Percentiles rank a stretch among this genome's conserved stretches.
These are phyloP conservation scores for Malus domestica DNA, from an alignment of 306 rosid species.

Conservation along the genomic window ASM211411v1 NC_041799.1:10086001-10086500, in stretches of 20 bases:
- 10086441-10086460: neutral
- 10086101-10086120: neutral
- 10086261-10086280: slow-evolving; percentile 75
- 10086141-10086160: neutral
- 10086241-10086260: slow-evolving; percentile 80
- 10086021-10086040: slow-evolving; percentile 65
- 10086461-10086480: slow-evolving; percentile 55
- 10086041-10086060: slow-evolving; percentile 65
- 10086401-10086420: neutral
- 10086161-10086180: neutral
- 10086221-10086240: slow-evolving; percentile 84
- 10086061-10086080: slow-evolving; percentile 73
- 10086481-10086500: slow-evolving; percentile 97
- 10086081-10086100: slow-evolving; percentile 24
- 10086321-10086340: neutral
- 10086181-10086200: slow-evolving; percentile 70
- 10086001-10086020: slow-evolving; percentile 77
- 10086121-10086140: neutral
- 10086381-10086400: too few species aligned
- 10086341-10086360: too few species aligned
- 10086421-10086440: slow-evolving; percentile 5
- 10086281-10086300: slow-evolving; percentile 25
- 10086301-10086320: too few species aligned
- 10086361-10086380: too few species aligned
- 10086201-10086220: slow-evolving; percentile 58